Evolutionary conservation across 2,329 filamentous ascomycete genomes (phyloP).

Genomic region (Bipolaris bicolor): DNA sequence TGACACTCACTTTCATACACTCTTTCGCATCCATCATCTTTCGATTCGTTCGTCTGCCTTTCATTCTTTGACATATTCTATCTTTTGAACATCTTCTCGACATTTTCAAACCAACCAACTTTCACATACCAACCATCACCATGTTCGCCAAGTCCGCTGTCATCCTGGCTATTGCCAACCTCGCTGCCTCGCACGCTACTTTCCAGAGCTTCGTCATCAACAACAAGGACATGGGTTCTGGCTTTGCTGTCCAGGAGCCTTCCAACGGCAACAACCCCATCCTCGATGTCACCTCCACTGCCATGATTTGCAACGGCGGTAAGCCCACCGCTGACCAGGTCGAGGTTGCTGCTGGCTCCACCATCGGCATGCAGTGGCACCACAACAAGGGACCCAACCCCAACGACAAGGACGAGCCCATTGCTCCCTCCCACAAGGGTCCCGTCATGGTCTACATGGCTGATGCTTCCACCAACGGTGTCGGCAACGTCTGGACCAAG

Average conservation of each 20-base stretch:
- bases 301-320: constrained; percentile 48
- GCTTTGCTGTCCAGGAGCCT: constrained; percentile 55
- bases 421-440: constrained; percentile 59
- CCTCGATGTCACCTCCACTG: constrained; percentile 43
- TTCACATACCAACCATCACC: constrained; percentile 30
- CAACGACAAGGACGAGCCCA: constrained; percentile 57
- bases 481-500: constrained; percentile 59
- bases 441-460: constrained; percentile 62
- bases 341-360: constrained; percentile 56
- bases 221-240: constrained; percentile 38
- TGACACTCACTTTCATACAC: constrained; percentile 41
- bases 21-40: constrained; percentile 40
- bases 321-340: constrained; percentile 48
- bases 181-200: constrained; percentile 46
- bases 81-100: constrained; percentile 31
- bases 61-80: constrained; percentile 26
- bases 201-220: constrained; percentile 53
- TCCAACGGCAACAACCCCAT: constrained; percentile 48
- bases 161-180: constrained; percentile 42
- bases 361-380: constrained; percentile 56
- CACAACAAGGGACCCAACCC: constrained; percentile 51
- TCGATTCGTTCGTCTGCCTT: constrained; percentile 36
- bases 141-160: constrained; percentile 43
- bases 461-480: constrained; percentile 49
- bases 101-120: constrained; percentile 17